Conservation (phyloP, 2,329 filamentous ascomycete genomes). For the Sclerotinia sclerotiorum region DNA sequence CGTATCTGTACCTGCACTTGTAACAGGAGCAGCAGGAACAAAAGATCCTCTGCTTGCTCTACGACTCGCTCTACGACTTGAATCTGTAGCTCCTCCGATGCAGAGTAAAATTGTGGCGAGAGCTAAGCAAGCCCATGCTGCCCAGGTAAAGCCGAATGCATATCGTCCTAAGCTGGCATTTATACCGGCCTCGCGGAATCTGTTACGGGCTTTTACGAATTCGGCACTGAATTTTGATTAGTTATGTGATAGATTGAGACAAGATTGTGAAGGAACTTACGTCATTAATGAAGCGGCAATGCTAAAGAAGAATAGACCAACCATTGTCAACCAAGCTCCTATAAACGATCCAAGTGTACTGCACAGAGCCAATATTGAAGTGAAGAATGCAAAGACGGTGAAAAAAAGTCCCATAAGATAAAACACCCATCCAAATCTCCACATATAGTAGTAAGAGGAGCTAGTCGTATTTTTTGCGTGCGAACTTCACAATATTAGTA, state of each 20-base stretch:
- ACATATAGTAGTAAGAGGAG: slow-evolving; percentile 73
- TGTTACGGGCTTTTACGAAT: slow-evolving; percentile 69
- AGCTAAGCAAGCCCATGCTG: slow-evolving; percentile 63
- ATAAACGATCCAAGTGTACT: slow-evolving; percentile 71
- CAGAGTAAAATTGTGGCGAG: slow-evolving; percentile 68
- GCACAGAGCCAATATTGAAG: slow-evolving; percentile 67
- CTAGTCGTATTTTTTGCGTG: slow-evolving; percentile 58
- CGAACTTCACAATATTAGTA: slow-evolving; percentile 43
- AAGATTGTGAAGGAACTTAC: slow-evolving; percentile 48
- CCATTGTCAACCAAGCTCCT: slow-evolving; percentile 53
- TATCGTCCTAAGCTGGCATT: slow-evolving; percentile 62
- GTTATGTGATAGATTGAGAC: not conserved
- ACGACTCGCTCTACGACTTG: not conserved
- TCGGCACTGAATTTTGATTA: slow-evolving; percentile 46
- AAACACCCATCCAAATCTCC: slow-evolving; percentile 91
- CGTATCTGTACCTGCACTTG: not conserved
- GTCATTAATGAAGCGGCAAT: slow-evolving; percentile 73
- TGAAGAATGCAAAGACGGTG: slow-evolving; percentile 64
- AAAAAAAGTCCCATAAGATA: slow-evolving; percentile 84
- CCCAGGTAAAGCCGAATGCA: slow-evolving; percentile 78
- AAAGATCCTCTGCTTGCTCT: not conserved
- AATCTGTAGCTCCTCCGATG: slow-evolving; percentile 48
- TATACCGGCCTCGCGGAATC: slow-evolving; percentile 57
- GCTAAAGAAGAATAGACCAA: slow-evolving; percentile 68
- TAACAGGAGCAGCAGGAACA: not conserved